Evolutionary conservation across 345 rosid genomes (phyloP).

Genomic region (Acer yangbiense): DNA sequence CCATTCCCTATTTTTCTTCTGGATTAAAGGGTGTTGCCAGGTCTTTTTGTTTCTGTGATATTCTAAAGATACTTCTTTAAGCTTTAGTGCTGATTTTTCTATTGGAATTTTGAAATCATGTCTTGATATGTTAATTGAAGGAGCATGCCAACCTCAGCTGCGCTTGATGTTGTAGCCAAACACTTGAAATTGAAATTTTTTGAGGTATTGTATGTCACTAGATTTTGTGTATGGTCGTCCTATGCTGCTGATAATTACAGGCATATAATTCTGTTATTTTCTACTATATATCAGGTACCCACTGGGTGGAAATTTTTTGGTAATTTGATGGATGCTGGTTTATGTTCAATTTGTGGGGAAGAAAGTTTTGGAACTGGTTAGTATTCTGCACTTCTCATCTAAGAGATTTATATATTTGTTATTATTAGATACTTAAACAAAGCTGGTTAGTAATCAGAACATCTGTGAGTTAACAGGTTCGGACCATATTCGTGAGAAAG

Average conservation of each 20-base stretch:
- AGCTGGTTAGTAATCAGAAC: constrained; percentile 16
- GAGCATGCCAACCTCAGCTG: constrained; percentile 99
- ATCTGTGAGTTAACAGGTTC: constrained; percentile 58
- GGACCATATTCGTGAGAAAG: constrained; percentile 97
- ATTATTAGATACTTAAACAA: not conserved
- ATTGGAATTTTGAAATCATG: constrained; percentile 1
- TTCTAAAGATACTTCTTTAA: not conserved
- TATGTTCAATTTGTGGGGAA: constrained; percentile 96
- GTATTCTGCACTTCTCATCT: constrained; percentile 26
- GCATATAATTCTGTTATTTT: constrained; percentile 22
- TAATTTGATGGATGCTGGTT: constrained; percentile 97
- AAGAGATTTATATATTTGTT: not conserved
- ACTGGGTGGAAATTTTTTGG: constrained; percentile 99
- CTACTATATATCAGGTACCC: constrained; percentile 64
- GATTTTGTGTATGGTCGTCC: constrained; percentile 8
- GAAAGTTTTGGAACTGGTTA: constrained; percentile 99
- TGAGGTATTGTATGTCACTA: constrained; percentile 59
- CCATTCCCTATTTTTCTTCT: constrained; percentile 90
- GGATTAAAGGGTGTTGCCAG: constrained; percentile 99
- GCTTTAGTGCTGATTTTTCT: not conserved
- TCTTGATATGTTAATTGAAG: constrained; percentile 43
- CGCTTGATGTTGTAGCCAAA: constrained; percentile 95
- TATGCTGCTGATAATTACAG: not conserved
- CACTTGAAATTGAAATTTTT: constrained; percentile 83
- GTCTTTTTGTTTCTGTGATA: constrained; percentile 30